These are phyloP conservation scores for Nitzschia palea DNA, from an alignment of 108 stramenopile species.

Conservation along the genomic window DNA sequence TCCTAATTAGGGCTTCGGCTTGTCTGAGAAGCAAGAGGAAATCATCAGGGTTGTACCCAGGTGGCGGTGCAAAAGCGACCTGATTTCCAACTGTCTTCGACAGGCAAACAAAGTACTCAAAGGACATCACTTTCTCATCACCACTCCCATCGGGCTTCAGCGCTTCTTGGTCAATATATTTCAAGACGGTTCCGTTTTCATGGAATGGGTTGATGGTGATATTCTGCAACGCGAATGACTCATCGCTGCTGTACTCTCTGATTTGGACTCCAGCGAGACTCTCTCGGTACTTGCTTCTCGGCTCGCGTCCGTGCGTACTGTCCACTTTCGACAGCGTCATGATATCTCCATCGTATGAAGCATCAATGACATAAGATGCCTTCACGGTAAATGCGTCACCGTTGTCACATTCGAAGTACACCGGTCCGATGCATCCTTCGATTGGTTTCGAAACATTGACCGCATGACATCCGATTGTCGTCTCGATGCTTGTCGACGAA, in stretches of 20 bases:
- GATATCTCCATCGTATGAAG: conserved; percentile 14
- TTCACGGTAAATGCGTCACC: background rate
- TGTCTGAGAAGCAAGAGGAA: conserved; percentile 7
- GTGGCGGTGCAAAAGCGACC: background rate
- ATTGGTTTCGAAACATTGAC: background rate
- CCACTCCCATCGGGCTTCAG: background rate
- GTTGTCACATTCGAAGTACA: background rate
- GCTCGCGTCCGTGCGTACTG: conserved; percentile 1
- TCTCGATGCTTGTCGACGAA: conserved; percentile 1
- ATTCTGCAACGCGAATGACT: conserved; percentile 1
- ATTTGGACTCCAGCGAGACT: conserved; percentile 4
- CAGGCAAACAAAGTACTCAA: conserved; percentile 10
- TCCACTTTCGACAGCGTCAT: conserved; percentile 6
- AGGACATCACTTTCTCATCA: conserved; percentile 4
- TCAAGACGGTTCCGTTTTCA: background rate
- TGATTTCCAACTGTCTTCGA: conserved; percentile 1
- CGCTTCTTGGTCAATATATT: background rate
- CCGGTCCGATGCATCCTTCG: background rate
- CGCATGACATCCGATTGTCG: background rate
- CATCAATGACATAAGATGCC: conserved; percentile 4
- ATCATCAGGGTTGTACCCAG: conserved; percentile 4
- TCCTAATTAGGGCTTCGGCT: background rate
- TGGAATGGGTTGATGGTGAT: conserved; percentile 2
- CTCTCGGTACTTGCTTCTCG: conserved; percentile 6
- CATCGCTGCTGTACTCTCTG: background rate